phyloP scores from a whole-genome alignment of 768 basidiomycete genomes.

The Rhizopogon roseolus region DNA sequence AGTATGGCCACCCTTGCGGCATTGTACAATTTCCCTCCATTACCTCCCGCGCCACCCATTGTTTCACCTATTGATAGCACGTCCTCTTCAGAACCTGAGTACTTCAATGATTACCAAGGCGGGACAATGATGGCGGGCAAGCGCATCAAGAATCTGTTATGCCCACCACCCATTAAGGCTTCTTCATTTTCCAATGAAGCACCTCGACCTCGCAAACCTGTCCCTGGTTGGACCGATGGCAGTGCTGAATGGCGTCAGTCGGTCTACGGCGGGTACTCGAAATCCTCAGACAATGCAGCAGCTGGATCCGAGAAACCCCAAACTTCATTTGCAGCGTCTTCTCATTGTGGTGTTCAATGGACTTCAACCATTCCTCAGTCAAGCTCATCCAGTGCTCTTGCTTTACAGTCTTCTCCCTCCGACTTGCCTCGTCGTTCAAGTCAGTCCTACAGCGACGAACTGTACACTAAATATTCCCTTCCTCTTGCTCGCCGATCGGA shows the following conservation, averaged over 20 bases:
- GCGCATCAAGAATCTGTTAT: constrained; percentile 45
- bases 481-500: constrained; percentile 54
- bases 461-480: constrained; percentile 51
- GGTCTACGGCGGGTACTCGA: constrained; percentile 46
- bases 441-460: constrained; percentile 36
- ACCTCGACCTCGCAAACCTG: constrained; percentile 34
- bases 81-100: constrained; percentile 21
- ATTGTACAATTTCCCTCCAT: constrained; percentile 43
- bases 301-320: constrained; percentile 30
- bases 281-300: constrained; percentile 33
- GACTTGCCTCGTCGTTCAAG: constrained; percentile 22
- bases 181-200: constrained; percentile 23
- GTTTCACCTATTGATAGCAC: constrained; percentile 15
- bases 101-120: constrained; percentile 41
- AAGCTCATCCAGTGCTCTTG: constrained; percentile 21
- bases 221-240: constrained; percentile 70
- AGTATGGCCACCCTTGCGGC: constrained; percentile 36
- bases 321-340: constrained; percentile 44
- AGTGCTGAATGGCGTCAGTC: constrained; percentile 62
- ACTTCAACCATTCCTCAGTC: constrained; percentile 27
- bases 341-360: constrained; percentile 48
- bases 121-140: constrained; percentile 70
- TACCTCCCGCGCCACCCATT: constrained; percentile 49
- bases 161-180: constrained; percentile 36
- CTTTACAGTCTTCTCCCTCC: constrained; percentile 16